Base-by-base conservation (phyloP, 2,329 filamentous ascomycete species). In the Didymella pinodella region DNA sequence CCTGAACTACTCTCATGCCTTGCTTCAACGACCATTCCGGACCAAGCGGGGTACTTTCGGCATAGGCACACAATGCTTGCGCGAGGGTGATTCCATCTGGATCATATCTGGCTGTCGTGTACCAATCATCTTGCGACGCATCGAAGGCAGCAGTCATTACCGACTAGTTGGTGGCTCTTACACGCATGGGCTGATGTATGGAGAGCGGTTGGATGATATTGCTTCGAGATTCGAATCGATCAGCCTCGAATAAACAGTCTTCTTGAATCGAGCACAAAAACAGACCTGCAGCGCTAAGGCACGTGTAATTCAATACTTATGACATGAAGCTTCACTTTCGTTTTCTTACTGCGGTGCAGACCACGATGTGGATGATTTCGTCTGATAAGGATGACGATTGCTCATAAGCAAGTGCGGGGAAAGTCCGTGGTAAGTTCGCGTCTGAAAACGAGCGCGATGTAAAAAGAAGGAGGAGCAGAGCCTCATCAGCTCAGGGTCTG, bases 141-240 rank as follows among this genome's bases (percentile, higher is more conserved):
- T 58, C 14, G 57, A 58, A 7, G 45, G 36, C 0, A 59, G 53
- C 20, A 16, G 25, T 16, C 40, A 44, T 18, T 60, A 63, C 48
- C 40, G 45, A 7, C 53, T 68, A 11, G 59, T 70, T 31, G 65
- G 66, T 8, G 64, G 63, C 2, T 36, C 61, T 3, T 66, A 64
- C 45, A n/a, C 64, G 4, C 65, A 66, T 57, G 62, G 66, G 2
- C 54, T 66, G 18, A 68, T 67, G 66, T 43, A 65, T 25, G 63
- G 66, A 4, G 60, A 67, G 25, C 36, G 48, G 8, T 16, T 62
- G 32, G 25, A 52, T n/a, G 36, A 38, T 3, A 20, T 48, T 5
- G 50, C 40, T 28, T 7, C 55, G 1, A 11, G 14, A 0, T 66
- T 64, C 40, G 43, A 63, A 14, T 65, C 59, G 54, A 44, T 66